A percentile compares a stretch with the other conserved stretches of the same genome.
phyloP scores from a whole-genome alignment of 495 filamentous ascomycete genomes.

The Penicillium nucicola region DNA sequence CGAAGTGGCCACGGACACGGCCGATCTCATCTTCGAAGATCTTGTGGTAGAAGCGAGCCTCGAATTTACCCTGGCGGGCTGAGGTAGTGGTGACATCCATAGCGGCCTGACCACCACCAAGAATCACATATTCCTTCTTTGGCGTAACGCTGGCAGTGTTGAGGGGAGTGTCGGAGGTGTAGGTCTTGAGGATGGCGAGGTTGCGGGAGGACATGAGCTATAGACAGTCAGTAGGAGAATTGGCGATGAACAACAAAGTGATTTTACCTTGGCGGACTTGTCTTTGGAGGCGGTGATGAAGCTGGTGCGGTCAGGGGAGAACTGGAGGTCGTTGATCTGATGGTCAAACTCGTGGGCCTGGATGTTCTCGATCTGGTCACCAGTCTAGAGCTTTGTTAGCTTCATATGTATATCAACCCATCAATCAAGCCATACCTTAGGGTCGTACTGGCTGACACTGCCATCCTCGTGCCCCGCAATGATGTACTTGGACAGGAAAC shows the following conservation, averaged over 20 bases:
- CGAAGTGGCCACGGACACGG: conserved; percentile 93
- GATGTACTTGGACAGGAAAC: conserved; percentile 87
- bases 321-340: conserved; percentile 91
- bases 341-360: conserved; percentile 78
- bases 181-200: conserved; percentile 91
- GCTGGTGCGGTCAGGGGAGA: conserved; percentile 89
- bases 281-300: conserved; percentile 98
- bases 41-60: conserved; percentile 98
- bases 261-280: conserved; percentile 82
- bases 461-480: conserved; percentile 98
- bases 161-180: conserved; percentile 88
- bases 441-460: conserved; percentile 89
- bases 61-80: conserved; percentile 94
- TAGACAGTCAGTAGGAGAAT: conserved; percentile 6
- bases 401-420: background rate
- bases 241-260: background rate
- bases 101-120: conserved; percentile 95
- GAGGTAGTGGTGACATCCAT: conserved; percentile 99
- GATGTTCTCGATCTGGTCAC: conserved; percentile 75
- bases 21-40: conserved; percentile 98
- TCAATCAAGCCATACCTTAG: conserved; percentile 59
- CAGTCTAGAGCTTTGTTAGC: conserved; percentile 52
- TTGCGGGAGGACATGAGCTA: conserved; percentile 77
- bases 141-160: conserved; percentile 91
- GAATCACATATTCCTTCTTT: conserved; percentile 94